phyloP scores from a whole-genome alignment of 768 basidiomycete genomes.

The Termitomyces sp. region DNA sequence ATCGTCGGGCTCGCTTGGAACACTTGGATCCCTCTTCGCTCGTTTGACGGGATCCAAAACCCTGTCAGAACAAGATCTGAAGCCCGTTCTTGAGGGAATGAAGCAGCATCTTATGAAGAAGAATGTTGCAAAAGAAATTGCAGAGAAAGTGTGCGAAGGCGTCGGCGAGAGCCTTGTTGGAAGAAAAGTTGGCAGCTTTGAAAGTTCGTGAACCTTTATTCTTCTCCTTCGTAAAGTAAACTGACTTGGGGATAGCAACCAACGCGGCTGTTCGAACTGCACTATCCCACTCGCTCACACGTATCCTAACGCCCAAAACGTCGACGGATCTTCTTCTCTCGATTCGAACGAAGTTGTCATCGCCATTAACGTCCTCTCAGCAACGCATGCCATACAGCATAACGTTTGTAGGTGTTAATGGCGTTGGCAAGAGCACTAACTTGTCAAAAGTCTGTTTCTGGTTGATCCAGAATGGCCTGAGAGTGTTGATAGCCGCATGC shows the following conservation, averaged over 20 bases:
- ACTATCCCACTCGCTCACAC: conserved; percentile 80
- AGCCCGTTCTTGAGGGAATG: conserved; percentile 89
- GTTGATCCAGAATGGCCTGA: conserved; percentile 91
- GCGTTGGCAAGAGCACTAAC: conserved; percentile 98
- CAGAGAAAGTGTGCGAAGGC: conserved; percentile 90
- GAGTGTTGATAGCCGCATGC: conserved; percentile 95
- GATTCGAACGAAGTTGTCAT: conserved; percentile 82
- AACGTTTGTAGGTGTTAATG: conserved; percentile 97
- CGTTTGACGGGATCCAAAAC: conserved; percentile 82
- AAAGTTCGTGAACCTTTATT: conserved; percentile 49
- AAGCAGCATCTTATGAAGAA: conserved; percentile 98
- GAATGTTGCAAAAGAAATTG: conserved; percentile 95
- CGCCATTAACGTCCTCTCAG: conserved; percentile 67
- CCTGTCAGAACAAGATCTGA: conserved; percentile 76
- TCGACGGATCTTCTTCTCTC: conserved; percentile 95
- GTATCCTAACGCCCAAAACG: conserved; percentile 93
- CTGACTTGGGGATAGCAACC: conserved; percentile 49
- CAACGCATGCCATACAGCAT: conserved; percentile 87
- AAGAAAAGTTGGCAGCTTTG: conserved; percentile 86
- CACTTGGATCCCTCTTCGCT: conserved; percentile 76
- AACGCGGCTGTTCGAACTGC: conserved; percentile 80
- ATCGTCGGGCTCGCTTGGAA: conserved; percentile 46
- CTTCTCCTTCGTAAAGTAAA: conserved; percentile 6
- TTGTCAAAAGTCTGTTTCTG: conserved; percentile 98
- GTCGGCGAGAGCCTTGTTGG: conserved; percentile 90